Evolutionary conservation across 2,329 filamentous ascomycete genomes (phyloP).

Genomic region (Phaeosphaeria sp.): DNA sequence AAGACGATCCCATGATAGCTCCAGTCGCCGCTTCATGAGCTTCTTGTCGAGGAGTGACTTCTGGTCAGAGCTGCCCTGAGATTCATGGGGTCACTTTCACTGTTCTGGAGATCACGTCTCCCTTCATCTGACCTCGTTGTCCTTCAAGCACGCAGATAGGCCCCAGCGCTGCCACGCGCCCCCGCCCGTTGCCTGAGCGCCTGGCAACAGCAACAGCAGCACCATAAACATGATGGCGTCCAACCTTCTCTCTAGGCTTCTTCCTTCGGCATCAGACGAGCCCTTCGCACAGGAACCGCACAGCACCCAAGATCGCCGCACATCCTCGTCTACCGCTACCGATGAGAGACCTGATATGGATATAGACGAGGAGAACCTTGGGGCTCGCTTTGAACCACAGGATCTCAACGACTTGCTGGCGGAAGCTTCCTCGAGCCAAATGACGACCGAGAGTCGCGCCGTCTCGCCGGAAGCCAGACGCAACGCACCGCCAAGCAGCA

Average conservation of each 20-base stretch:
- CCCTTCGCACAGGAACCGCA: conserved; percentile 53
- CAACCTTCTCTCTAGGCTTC: conserved; percentile 59
- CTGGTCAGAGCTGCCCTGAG: conserved; percentile 17
- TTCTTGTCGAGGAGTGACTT: conserved; percentile 27
- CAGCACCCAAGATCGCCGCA: conserved; percentile 24
- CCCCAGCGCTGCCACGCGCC: conserved; percentile 32
- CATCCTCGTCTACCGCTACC: conserved; percentile 39
- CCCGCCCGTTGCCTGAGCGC: conserved; percentile 35
- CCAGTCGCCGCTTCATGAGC: conserved; percentile 17
- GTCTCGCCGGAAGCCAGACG: conserved; percentile 44
- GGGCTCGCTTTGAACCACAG: conserved; percentile 60
- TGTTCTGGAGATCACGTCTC: conserved; percentile 22
- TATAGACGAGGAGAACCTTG: conserved; percentile 58
- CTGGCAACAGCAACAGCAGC: conserved; percentile 11
- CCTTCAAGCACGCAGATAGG: conserved; percentile 9
- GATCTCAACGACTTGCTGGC: conserved; percentile 64
- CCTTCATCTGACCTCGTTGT: conserved; percentile 22
- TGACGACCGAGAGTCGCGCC: conserved; percentile 51
- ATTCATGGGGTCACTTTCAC: conserved; percentile 30
- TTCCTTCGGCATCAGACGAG: conserved; percentile 57
- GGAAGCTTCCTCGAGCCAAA: conserved; percentile 57
- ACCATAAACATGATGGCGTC: conserved; percentile 58
- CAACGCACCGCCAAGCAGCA: conserved; percentile 35
- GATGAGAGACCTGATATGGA: conserved; percentile 56
- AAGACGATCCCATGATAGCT: conserved; percentile 28